Base-by-base conservation (phyloP, 164 flowering plant genomes). In the Taxillus chinensis region DNA sequence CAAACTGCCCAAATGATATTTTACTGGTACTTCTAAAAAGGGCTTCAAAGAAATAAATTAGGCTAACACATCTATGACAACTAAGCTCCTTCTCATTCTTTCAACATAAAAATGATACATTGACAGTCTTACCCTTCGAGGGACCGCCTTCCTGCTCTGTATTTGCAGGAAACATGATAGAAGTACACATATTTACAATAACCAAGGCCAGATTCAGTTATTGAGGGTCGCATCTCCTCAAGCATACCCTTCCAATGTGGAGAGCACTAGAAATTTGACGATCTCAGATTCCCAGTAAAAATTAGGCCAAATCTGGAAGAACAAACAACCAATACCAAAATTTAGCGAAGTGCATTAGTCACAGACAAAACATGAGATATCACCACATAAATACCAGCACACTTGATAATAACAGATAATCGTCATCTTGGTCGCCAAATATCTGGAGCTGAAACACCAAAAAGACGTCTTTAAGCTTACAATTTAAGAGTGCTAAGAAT, bases 351-450 rank as follows among this genome's bases (percentile, higher is more conserved):
- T 15, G 51, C 27, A 52, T 8, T 1, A 3, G 27, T 12, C 51
- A 52, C 37, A 7, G 7, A 52, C 17, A 52, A 13, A 4, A 3
- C 17, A 54, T 3, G 9, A 54, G 37, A 61, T 52, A 27, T 61
- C 14, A 15, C 45, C 55, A 10, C 7, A 14, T 5, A 63, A 45
- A 60, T 62, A 78, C 74, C 69, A 58, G 54, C 48, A 41, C 45
- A 54, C 50, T 15, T 11, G 27, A 27, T 27, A 27, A 27, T 2
- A 27, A 27, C 2, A 41, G 64, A 40, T 48, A 56, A 54, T 51
- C 38, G 15, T 75, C 77, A 85, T 76, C 89, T 81, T 66, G 96
- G 93, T 66, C 79, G 77, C 96, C 93, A 89, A 48, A 57, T 76
- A 63, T 70, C 73, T 43, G 80, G 79, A 70, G 72, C 91, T 86